Base-by-base conservation (phyloP, 495 filamentous ascomycete genomes). In the Massariosphaeria phaeospora region DNA sequence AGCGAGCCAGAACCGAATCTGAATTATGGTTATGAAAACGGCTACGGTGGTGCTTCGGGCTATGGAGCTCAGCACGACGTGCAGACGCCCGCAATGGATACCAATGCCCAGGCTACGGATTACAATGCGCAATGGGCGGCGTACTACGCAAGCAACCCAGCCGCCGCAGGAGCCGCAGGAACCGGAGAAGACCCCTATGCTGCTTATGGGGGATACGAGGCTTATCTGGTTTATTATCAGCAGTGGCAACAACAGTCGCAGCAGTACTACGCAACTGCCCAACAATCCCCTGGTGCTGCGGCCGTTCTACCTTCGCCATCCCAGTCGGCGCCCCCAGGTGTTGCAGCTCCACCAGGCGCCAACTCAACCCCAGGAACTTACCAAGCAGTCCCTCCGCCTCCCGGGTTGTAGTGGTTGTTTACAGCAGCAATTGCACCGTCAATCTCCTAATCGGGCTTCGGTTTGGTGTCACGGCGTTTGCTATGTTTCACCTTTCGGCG, bases 141-240 rank as follows among this genome's bases (percentile, higher is more conserved):
- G 2, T 75, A 81, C 49, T 95, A 95, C 68, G 87, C 88, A 3
- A 4, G 27, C 3, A 26, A 34, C n/a, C n/a, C n/a, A n/a, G n/a
- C n/a, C n/a, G 18, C 17, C 47, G 55, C 26, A 23, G 17, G 17
- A 59, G 89, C 89, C 53, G 54, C 59, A 11, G 33, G 3, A 25
- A 52, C 26, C 3, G 17, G 21, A 11, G 29, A 52, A 15, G 93
- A 98, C 59, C 91, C 91, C 0, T 98, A 96, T 67, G 89, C 88
- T 3, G 84, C 86, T 24, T 96, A 94, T 56, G 93, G 93, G 51
- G 93, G 93, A 20, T 74, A 69, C 45, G 76, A 80, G 58, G 82
- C 80, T 34, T 91, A 95, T 52, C 74, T 87, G 43, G 72, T 73
- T 30, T 74, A 76, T n/a, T n/a, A n/a, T n/a, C n/a, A n/a, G n/a